These are phyloP conservation scores for Xylaria sp. DNA, from an alignment of 2,329 filamentous ascomycete species.

Conservation along the genomic window DNA sequence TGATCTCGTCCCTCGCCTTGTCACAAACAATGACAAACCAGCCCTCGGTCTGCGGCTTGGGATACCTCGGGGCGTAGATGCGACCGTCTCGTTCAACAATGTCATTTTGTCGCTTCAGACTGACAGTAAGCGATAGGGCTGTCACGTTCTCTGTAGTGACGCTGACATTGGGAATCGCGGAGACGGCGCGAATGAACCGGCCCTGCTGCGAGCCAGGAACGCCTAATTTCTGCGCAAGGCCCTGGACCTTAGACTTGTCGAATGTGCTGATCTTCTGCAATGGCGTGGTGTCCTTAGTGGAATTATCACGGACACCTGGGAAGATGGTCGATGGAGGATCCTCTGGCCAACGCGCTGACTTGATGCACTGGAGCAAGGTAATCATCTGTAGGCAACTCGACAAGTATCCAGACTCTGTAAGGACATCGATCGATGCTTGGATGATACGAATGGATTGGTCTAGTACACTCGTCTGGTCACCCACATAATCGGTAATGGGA, in stretches of 20 bases:
- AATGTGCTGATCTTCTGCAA: slow-evolving; percentile 38
- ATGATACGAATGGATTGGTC: slow-evolving; percentile 97
- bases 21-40: slow-evolving; percentile 81
- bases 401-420: slow-evolving; percentile 81
- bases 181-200: slow-evolving; percentile 54
- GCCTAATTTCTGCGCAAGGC: slow-evolving; percentile 46
- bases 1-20: slow-evolving; percentile 62
- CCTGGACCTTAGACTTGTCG: slow-evolving; percentile 24
- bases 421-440: slow-evolving; percentile 88
- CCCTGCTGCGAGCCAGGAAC: slow-evolving; percentile 41
- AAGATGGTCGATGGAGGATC: slow-evolving; percentile 76
- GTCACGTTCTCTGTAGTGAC: slow-evolving; percentile 58
- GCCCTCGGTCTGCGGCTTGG: slow-evolving; percentile 90
- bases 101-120: slow-evolving; percentile 61
- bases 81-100: slow-evolving; percentile 60
- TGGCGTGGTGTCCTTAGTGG: slow-evolving; percentile 33
- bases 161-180: slow-evolving; percentile 63
- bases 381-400: slow-evolving; percentile 79
- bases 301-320: slow-evolving; percentile 57
- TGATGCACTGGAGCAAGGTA: slow-evolving; percentile 81
- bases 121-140: slow-evolving; percentile 57
- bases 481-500: slow-evolving; percentile 94
- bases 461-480: slow-evolving; percentile 82
- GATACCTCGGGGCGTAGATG: slow-evolving; percentile 83
- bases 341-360: slow-evolving; percentile 84